phyloP scores from a whole-genome alignment of 495 filamentous ascomycete genomes.

The Hypoxylon fragiforme region DNA sequence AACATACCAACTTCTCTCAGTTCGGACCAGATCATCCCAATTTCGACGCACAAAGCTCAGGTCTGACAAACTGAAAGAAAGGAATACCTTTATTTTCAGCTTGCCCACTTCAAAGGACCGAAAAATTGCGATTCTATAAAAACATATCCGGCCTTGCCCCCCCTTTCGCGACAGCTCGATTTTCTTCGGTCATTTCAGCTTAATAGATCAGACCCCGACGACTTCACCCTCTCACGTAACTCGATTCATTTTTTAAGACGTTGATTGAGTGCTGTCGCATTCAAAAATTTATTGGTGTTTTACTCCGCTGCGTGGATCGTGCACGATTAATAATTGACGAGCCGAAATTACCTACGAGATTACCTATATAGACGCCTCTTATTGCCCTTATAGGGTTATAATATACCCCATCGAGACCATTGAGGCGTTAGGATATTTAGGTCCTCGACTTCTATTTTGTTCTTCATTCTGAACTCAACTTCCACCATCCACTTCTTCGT shows the following conservation, averaged over 20 bases:
- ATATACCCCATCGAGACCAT: slow-evolving; percentile 22
- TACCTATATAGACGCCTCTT: slow-evolving; percentile 29
- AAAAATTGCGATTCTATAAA: slow-evolving; percentile 14
- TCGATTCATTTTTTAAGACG: slow-evolving; percentile 8
- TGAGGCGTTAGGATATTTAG: slow-evolving; percentile 12
- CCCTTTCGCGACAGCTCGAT: slow-evolving; percentile 16
- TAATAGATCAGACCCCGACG: slow-evolving; percentile 2
- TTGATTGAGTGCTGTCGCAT: slow-evolving; percentile 6
- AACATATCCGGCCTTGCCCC: slow-evolving; percentile 2
- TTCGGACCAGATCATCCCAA: slow-evolving; percentile 8
- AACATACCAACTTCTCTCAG: slow-evolving; percentile 18
- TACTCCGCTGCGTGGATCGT: slow-evolving; percentile 27
- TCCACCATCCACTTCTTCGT: background rate
- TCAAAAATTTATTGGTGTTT: slow-evolving; percentile 14
- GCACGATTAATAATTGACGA: slow-evolving; percentile 22
- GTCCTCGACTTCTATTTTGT: slow-evolving; percentile 1
- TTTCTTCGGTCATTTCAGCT: background rate
- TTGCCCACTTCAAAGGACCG: slow-evolving; percentile 15
- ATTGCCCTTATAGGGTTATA: slow-evolving; percentile 15
- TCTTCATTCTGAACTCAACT: slow-evolving; percentile 3
- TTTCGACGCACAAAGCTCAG: slow-evolving; percentile 17
- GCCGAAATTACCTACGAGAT: slow-evolving; percentile 34
- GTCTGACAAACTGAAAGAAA: slow-evolving; percentile 27
- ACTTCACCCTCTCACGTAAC: slow-evolving; percentile 1
- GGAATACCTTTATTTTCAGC: slow-evolving; percentile 9